Percentiles rank a stretch among this genome's conserved stretches.
Evolutionary conservation across 352 stramenopile species (phyloP).

Genomic region (Thalassiosira livingstoniorum): DNA sequence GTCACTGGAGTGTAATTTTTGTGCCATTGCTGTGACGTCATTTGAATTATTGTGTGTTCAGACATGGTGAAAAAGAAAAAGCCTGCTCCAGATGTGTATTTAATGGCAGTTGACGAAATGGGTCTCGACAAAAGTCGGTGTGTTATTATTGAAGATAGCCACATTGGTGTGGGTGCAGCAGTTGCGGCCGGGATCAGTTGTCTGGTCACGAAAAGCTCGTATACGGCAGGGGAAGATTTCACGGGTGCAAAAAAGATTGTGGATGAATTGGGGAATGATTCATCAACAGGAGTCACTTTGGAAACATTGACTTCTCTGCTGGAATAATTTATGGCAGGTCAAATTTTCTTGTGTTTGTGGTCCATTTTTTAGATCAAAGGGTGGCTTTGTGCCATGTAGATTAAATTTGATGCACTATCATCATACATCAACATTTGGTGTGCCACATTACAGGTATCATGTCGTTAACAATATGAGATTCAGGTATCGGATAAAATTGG

Average conservation of each 20-base stretch:
- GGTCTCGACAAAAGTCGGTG: conserved; percentile 82
- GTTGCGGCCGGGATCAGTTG: conserved; percentile 84
- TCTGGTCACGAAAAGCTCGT: conserved; percentile 78
- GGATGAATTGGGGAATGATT: conserved; percentile 78
- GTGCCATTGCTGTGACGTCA: too few species aligned
- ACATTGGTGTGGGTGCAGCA: conserved; percentile 85
- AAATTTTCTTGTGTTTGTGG: too few species aligned
- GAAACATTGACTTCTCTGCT: conserved; percentile 69
- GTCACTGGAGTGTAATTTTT: too few species aligned
- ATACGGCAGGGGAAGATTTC: conserved; percentile 81
- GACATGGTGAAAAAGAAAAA: conserved; percentile 88
- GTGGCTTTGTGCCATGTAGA: too few species aligned
- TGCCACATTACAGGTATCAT: too few species aligned
- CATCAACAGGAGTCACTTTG: conserved; percentile 61
- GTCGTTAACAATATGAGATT: too few species aligned
- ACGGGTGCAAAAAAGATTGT: conserved; percentile 79
- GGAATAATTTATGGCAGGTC: not conserved
- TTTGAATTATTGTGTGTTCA: too few species aligned
- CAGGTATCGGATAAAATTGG: too few species aligned
- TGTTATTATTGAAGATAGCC: conserved; percentile 88
- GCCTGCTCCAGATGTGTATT: conserved; percentile 87
- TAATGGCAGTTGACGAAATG: conserved; percentile 85
- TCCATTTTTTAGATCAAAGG: too few species aligned
- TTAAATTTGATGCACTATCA: not conserved
- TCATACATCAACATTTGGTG: too few species aligned